Evolutionary conservation across 1,139 yeast genomes (phyloP), one percentile per base, ranked within the genome.

Genomic region (Scheffersomyces quercinus): DNA sequence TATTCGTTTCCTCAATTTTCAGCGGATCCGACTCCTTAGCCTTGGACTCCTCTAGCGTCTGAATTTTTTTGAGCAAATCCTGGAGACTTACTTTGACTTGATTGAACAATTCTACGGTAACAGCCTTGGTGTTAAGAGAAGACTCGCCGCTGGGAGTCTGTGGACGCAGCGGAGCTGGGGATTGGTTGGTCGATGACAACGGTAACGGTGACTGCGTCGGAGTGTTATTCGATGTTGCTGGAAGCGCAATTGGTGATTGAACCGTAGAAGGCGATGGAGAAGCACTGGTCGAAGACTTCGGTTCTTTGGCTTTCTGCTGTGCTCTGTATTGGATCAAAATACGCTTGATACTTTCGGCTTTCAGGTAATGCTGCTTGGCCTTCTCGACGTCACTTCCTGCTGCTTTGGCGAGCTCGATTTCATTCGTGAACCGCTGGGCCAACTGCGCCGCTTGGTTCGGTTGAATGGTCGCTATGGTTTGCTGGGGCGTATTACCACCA

Each of bases 291-390:
- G 33, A 12, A 11, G 33, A 30, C 15, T 15, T n/a, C 26, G 45
- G 48, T 39, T 38, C 54, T 28, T 34, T 41, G 13, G 47, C 52
- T 15, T 49, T 46, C 11, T 59, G 62, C 40, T 56, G 56, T 15
- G 68, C 70, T 45, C 70, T 72, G 50, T 70, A 73, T 42, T 60
- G 68, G 29, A 70, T 49, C 41, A 76, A 72, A 48, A 70, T 74
- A 59, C 68, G 71, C 55, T 77, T 81, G 55, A 88, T 82, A 48
- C 79, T 79, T 44, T 86, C 86, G 4, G 93, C 95, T 47, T 81
- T 83, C 48, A 75, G 72, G 50, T 80, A 67, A 56, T 85, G 88
- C 50, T 77, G 81, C 57, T 79, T 80, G 7, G 93, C 93, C 51
- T 79, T 82, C 1, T 80, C 83, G 9, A 87, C 78, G 39, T 81